Base-by-base conservation (phyloP, 352 stramenopile genomes). In the Globisporangium heterothallicum region DNA sequence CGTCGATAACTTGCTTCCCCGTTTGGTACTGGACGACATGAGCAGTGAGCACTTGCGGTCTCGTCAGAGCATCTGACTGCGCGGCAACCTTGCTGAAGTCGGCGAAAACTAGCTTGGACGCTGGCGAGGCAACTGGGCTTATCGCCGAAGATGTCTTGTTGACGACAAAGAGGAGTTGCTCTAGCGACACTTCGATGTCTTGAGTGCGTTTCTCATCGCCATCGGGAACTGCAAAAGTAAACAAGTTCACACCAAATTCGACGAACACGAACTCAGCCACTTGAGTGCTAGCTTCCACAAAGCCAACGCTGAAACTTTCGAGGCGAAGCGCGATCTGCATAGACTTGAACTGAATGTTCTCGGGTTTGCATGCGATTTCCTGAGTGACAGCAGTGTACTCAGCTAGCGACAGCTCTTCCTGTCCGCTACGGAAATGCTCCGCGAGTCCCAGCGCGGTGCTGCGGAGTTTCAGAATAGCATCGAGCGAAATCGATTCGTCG, bases 331-430 rank as follows among this genome's bases (percentile, higher is more conserved):
- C 60, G n/a, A 83, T 66, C 22, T 77, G 54, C 48, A 84, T 83
- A n/a, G 56, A 57, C 32, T 64, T 68, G 48, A 84, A 84, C 49
- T 78, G 71, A 12, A 84, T 66, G 61, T 82, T 84, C 38, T 61
- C 69, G 6, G 62, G 41, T 48, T 76, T 74, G 0, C 46, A 36
- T 26, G 58, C 57, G 14, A 74, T 74, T 16, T 86, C 66, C 48
- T 73, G 65, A 18, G 70, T 50, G 35, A 86, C 53, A 1, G 55
- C 49, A 41, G 40, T 67, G 29, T 66, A 68, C 27, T 86, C 73
- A 6, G 52, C 51, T 18, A 79, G 46, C 18, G 72, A 73, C 12
- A 86, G 51, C 41, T 76, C 59, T 0, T 70, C 58, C 41, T 79
- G 50, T n/a, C 51, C 59, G 24, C 16, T 45, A 25, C 68, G 64